phyloP scores from a whole-genome alignment of 148 eudicot genomes.

The Spergularia marina region DNA sequence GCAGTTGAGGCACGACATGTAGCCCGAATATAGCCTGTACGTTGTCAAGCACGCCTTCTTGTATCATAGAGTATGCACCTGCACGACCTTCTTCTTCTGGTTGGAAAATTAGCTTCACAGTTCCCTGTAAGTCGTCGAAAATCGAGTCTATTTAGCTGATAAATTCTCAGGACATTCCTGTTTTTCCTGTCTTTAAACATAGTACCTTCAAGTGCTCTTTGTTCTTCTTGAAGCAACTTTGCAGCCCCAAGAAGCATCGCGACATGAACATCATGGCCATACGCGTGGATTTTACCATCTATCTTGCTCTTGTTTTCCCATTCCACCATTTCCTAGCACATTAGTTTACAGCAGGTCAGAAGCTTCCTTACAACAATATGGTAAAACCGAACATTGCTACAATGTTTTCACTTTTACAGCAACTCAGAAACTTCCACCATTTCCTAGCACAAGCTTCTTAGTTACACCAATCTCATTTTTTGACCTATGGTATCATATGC shows the following conservation, averaged over 20 bases:
- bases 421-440: no score
- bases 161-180: no score
- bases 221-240: constrained; percentile 37
- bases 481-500: no score
- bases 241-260: constrained; percentile 65
- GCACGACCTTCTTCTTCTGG: constrained; percentile 46
- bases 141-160: no score
- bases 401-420: no score
- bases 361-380: not conserved
- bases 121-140: constrained; percentile 29
- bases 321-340: constrained; percentile 46
- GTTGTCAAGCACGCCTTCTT: constrained; percentile 38
- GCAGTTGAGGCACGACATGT: constrained; percentile 26
- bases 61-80: constrained; percentile 48
- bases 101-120: constrained; percentile 43
- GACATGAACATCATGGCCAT: constrained; percentile 61
- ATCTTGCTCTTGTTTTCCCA: constrained; percentile 55
- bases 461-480: no score
- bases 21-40: constrained; percentile 43
- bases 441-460: no score
- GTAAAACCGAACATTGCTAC: no score
- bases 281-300: constrained; percentile 57
- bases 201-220: constrained; percentile 38
- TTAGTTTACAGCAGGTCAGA: not conserved
- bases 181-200: not conserved